Percentiles rank a stretch among this genome's conserved stretches.
Evolutionary conservation across 306 rosid species (phyloP).

Genomic region (Hippophae gyantsensis): DNA sequence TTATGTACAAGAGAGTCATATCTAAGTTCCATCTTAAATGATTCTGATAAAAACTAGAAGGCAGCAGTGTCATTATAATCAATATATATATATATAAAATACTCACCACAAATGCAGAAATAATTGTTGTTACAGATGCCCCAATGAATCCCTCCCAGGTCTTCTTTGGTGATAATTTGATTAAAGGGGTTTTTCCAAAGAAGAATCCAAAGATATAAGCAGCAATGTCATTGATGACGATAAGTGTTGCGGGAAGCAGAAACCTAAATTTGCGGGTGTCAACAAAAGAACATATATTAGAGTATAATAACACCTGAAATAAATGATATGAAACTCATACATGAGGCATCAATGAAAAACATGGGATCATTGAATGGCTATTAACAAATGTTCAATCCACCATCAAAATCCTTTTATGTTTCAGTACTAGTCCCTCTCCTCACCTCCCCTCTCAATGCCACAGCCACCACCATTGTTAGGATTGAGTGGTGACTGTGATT

Average conservation of each 20-base stretch:
- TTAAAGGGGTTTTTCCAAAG: conserved; percentile 94
- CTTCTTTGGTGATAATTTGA: conserved; percentile 96
- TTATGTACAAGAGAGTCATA: too few relatives aligned
- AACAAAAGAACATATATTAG: conserved; percentile 7
- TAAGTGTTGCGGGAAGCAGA: conserved; percentile 96
- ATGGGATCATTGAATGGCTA: too few relatives aligned
- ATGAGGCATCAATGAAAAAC: too few relatives aligned
- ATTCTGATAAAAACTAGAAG: background rate
- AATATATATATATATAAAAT: background rate
- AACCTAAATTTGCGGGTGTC: conserved; percentile 54
- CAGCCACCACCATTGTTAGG: too few relatives aligned
- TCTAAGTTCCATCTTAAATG: too few relatives aligned
- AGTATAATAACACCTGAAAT: background rate
- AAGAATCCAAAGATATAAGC: conserved; percentile 91
- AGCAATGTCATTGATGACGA: conserved; percentile 88
- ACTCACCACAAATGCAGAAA: conserved; percentile 94
- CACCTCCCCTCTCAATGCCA: too few relatives aligned
- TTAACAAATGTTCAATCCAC: too few relatives aligned
- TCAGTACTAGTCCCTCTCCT: too few relatives aligned
- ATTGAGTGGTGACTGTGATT: too few relatives aligned
- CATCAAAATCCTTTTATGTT: too few relatives aligned
- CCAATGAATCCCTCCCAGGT: conserved; percentile 99
- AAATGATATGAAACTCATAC: too few relatives aligned
- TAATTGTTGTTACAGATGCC: conserved; percentile 86
- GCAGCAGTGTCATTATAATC: background rate